These are phyloP conservation scores for Pleoardoris graminearum DNA, from an alignment of 2,329 filamentous ascomycete species.

Conservation along the genomic window DNA sequence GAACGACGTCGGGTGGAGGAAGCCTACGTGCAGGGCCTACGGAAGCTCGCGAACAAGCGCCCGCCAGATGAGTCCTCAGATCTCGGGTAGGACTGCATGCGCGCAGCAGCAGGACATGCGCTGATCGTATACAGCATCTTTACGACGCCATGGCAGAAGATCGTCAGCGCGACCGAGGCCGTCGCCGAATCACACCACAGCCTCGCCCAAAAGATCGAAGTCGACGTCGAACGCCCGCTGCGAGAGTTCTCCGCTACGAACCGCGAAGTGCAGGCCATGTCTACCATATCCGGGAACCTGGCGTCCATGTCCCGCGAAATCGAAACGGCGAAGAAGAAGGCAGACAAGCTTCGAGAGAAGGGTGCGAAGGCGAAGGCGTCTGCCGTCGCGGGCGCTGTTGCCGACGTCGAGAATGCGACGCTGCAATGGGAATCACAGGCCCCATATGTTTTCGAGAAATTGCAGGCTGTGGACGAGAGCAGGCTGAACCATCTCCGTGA, in stretches of 20 bases:
- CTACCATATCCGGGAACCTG: conserved; percentile 80
- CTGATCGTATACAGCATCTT: conserved; percentile 69
- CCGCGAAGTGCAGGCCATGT: conserved; percentile 76
- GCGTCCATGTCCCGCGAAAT: conserved; percentile 80
- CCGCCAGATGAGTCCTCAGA: conserved; percentile 77
- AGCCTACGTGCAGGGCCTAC: conserved; percentile 78
- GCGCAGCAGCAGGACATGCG: conserved; percentile 2
- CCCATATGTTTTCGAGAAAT: conserved; percentile 89
- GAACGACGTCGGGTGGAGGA: conserved; percentile 93
- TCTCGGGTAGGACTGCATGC: conserved; percentile 70
- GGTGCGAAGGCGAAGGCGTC: conserved; percentile 74
- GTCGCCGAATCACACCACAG: conserved; percentile 82
- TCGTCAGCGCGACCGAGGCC: conserved; percentile 76
- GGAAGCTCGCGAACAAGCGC: conserved; percentile 75
- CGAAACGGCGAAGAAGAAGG: conserved; percentile 79
- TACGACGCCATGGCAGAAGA: conserved; percentile 84
- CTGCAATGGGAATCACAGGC: conserved; percentile 93
- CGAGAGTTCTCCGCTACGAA: conserved; percentile 73
- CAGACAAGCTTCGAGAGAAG: conserved; percentile 82
- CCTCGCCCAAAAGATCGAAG: conserved; percentile 79
- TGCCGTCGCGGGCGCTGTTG: conserved; percentile 75
- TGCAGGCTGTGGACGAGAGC: conserved; percentile 88
- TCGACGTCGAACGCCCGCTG: conserved; percentile 83
- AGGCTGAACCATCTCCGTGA: conserved; percentile 89
- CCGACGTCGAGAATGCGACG: conserved; percentile 74